Percentiles rank a stretch among this genome's conserved stretches.
Evolutionary conservation across 768 basidiomycete species (phyloP).

Genomic region (Leccinum uliginosum): DNA sequence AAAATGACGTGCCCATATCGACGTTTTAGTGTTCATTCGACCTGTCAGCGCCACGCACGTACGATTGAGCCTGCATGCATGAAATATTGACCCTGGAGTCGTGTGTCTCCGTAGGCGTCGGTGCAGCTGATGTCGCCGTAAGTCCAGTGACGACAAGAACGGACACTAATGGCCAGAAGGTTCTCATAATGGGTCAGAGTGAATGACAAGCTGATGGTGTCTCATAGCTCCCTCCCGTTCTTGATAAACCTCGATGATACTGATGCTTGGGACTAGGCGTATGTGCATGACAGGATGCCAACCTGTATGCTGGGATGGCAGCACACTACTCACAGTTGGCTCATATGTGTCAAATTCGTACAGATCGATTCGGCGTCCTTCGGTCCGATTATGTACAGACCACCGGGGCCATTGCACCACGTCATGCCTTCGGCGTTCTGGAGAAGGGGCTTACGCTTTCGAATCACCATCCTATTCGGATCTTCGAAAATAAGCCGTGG

Average conservation of each 20-base stretch:
- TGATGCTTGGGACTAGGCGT: conserved; percentile 13
- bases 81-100: conserved; percentile 10
- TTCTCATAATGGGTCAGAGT: conserved; percentile 5
- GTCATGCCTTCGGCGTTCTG: neutral
- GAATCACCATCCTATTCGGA: neutral
- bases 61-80: conserved; percentile 1
- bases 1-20: neutral
- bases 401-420: neutral
- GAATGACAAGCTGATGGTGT: neutral
- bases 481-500: neutral
- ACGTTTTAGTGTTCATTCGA: conserved; percentile 1
- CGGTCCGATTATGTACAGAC: conserved; percentile 3
- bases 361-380: conserved; percentile 1
- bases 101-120: conserved; percentile 12
- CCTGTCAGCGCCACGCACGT: conserved; percentile 4
- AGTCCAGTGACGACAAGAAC: conserved; percentile 3
- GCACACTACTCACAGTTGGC: neutral
- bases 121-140: conserved; percentile 11
- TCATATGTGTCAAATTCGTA: conserved; percentile 3
- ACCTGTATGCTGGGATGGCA: neutral
- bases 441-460: neutral
- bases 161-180: neutral
- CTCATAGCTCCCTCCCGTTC: neutral
- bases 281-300: conserved; percentile 1
- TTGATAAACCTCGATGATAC: conserved; percentile 9